Base-by-base conservation (phyloP, 164 flowering plant genomes). In the Sextonia rubra region DNA sequence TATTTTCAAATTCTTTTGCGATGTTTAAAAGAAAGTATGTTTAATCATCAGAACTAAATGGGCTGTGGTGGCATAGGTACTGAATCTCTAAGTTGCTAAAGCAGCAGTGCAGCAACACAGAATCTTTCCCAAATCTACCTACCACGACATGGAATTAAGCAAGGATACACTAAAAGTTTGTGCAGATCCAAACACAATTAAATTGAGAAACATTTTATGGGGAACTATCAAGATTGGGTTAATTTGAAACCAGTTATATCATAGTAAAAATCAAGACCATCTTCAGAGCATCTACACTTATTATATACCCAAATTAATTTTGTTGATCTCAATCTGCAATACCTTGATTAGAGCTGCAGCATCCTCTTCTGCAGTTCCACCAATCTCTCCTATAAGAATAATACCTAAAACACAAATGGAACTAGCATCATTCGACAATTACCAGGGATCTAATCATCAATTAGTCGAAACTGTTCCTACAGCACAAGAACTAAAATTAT, bases 311-410 rank as follows among this genome's bases (percentile, higher is more conserved):
- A 48, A 55, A 63, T 26, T 23, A 29, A n/a, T 69, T 9, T 26
- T 12, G 32, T 18, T 12, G 29, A 56, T 30, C 47, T 37, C 20
- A 22, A 66, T n/a, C 69, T 66, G 15, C 22, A 72, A 37, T 68
- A 91, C 99, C 96, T 93, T 93, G 66, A 95, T 91, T 62, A 95
- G 76, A 23, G 94, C 91, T 69, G 99, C 99, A 80, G 97, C 99
- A 83, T 95, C 99, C 80, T 95, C 99, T 79, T 93, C 97, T 30
- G 99, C 99, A 77, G 99, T 95, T 17, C 99, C 99, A 68, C 99
- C 99, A 7, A 94, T 94, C 83, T 95, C 99, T 76, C 99, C 98
- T 58, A 95, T 95, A 22, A 95, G 87, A 79, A 95, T 69, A 44
- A 95, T 90, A 64, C 99, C 99, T 94, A 86, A 66, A 84, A 80